Base-by-base conservation (phyloP, 331 rosid species). In the Pyrus hybrid region DNA sequence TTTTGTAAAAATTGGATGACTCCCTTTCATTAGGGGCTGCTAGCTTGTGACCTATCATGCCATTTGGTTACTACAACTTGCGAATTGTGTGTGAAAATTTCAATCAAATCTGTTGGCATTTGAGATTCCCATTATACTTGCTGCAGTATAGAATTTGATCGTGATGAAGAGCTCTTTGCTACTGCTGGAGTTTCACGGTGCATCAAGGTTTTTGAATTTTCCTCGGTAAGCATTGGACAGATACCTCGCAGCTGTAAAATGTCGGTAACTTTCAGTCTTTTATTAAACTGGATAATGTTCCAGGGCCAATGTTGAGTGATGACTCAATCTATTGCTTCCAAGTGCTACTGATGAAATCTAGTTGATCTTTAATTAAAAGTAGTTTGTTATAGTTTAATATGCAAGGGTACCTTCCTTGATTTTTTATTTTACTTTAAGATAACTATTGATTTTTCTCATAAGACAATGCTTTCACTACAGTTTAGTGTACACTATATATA, bases 61-160 rank as follows among this genome's bases (percentile, higher is more conserved):
- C 71, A 21, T 67, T 23, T 21, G 20, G 18, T 67, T 67, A 37
- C 71, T 41, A n/a, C 53, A 67, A 23, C 49, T 4, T 43, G 26
- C 6, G 5, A 43, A 21, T 26, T 35, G 56, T 67, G 66, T 26
- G 23, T 67, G 14, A 67, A 22, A 43, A 68, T 23, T 41, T 41
- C 32, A 7, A 13, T 69, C 5, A 30, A 30, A 6, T 63, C 71
- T 63, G 2, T 45, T 74, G 62, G 23, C 29, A 58, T 22, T 25
- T 68, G 64, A 68, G 32, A 61, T 72, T n/a, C 35, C 10, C 33
- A 43, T 41, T n/a, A 6, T n/a, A 30, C 63, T 77, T 84, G 76
- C 63, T 84, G 78, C 87, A 84, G 87, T 75, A 84, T 84, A 77
- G 87, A 84, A 76, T 84, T 84, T 76, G 85, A 84, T 70, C 85